Base-by-base conservation (phyloP, 106 monocot species). In the Platanthera zijinensis region DNA sequence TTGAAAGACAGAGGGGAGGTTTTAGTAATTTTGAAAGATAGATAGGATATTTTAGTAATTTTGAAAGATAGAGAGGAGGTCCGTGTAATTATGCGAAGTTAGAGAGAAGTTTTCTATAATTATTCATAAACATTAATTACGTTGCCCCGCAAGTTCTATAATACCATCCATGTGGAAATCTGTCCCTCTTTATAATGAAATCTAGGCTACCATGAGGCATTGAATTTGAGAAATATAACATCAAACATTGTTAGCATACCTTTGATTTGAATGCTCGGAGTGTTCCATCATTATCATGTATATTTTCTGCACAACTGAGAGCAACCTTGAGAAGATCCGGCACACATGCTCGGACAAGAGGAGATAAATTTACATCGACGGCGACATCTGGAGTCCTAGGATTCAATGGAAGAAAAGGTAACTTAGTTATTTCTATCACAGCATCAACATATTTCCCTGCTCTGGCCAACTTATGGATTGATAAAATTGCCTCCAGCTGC, bases 331-430 rank as follows among this genome's bases (percentile, higher is more conserved):
- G 83, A 66, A 97, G 87, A 88, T 97, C 94, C 1, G 97, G 91
- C 10, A 97, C 84, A 77, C 97, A 97, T 48, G 84, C 84, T 78
- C 91, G 94, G 52, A 97, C 89, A 85, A 91, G 85, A 1, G 86
- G 88, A 52, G 89, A 94, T 8, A 97, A 80, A 62, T 83, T 89
- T 5, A 81, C 78, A 79, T 97, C 94, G 28, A n/a, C 39, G 4
- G 86, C 68, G 57, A 82, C 77, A 86, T 94, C 90, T 49, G 97
- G 84, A 49, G 66, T 81, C 13, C 85, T 86, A 54, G 94, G 89
- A 85, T 97, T 87, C 69, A 97, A 74, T 21, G 94, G 97, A 77
- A 97, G 94, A 62, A 97, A 97, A 8, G 89, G 78, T n/a, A 97
- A 78, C 54, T 84, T 94, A 17, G 82, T 83, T 30, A 86, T 88